These are phyloP conservation scores for Chrysanthemum makinoi DNA, from an alignment of 129 eudicot genomes.

Conservation along the genomic window DNA sequence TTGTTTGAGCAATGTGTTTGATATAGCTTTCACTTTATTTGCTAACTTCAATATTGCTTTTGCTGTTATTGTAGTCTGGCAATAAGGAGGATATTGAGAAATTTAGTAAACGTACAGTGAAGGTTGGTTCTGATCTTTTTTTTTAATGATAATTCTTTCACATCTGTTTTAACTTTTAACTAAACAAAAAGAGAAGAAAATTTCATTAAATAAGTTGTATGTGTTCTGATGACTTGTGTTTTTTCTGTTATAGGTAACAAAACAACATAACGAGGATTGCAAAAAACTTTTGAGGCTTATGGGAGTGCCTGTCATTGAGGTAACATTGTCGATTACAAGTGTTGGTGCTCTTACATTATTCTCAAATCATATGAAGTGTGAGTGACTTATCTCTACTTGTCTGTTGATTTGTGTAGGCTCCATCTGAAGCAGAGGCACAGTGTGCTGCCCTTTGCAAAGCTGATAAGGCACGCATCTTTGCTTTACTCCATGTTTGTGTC, in stretches of 20 bases:
- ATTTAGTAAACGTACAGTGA: too few species aligned
- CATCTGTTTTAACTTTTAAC: too few species aligned
- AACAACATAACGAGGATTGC: conserved; percentile 93
- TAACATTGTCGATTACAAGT: conserved; percentile 12
- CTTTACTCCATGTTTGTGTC: too few species aligned
- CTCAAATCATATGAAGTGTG: background rate
- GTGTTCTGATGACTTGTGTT: too few species aligned
- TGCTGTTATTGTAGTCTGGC: too few species aligned
- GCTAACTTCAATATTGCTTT: too few species aligned
- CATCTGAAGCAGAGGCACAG: conserved; percentile 99
- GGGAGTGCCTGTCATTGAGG: conserved; percentile 99
- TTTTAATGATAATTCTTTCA: too few species aligned
- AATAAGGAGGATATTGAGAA: too few species aligned
- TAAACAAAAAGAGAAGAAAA: conserved; percentile 3
- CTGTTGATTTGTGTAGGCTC: conserved; percentile 56
- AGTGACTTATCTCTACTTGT: conserved; percentile 1
- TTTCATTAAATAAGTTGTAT: too few species aligned
- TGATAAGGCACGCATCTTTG: conserved; percentile 57
- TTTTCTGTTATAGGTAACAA: conserved; percentile 53
- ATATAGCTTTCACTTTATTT: too few species aligned
- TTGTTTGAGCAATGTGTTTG: too few species aligned
- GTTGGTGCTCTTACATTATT: background rate
- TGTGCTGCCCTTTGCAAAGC: conserved; percentile 97
- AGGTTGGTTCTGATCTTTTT: too few species aligned
- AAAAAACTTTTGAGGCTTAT: conserved; percentile 78